phyloP scores from a whole-genome alignment of 306 rosid genomes.

The Begonia fuchsioides region DNA sequence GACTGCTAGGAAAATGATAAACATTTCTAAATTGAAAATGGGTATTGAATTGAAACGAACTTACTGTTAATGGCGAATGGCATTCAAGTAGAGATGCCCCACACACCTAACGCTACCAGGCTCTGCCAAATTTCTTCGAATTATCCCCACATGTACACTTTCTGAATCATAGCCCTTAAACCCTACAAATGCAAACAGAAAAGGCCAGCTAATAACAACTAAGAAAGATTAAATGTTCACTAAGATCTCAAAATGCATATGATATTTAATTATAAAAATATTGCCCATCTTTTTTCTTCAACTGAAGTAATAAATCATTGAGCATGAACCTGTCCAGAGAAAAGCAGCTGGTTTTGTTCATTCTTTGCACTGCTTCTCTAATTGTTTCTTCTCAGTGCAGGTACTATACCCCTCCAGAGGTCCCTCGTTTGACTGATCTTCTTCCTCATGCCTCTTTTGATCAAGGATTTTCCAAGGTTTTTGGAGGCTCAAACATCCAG shows the following conservation, averaged over 20 bases:
- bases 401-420: constrained; percentile 41
- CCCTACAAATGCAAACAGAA: constrained; percentile 19
- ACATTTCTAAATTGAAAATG: no score
- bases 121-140: constrained; percentile 35
- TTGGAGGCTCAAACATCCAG: constrained; percentile 51
- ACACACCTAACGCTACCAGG: not conserved
- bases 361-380: constrained; percentile 20
- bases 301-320: constrained; percentile 1
- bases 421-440: constrained; percentile 47
- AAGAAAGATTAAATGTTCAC: constrained; percentile 29
- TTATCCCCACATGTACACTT: constrained; percentile 29
- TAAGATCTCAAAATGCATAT: constrained; percentile 16
- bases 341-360: constrained; percentile 15
- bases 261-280: constrained; percentile 23
- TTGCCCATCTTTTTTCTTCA: constrained; percentile 6
- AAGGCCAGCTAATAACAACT: constrained; percentile 80
- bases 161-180: constrained; percentile 14
- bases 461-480: constrained; percentile 33
- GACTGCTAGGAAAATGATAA: no score
- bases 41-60: no score
- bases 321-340: constrained; percentile 35
- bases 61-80: no score
- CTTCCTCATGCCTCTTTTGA: constrained; percentile 46
- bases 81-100: no score
- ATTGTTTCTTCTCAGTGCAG: constrained; percentile 35